Evolutionary conservation across 177 flowering plant species (phyloP), one percentile per base, ranked within the genome.

Genomic region (Telopea speciosissima): DNA sequence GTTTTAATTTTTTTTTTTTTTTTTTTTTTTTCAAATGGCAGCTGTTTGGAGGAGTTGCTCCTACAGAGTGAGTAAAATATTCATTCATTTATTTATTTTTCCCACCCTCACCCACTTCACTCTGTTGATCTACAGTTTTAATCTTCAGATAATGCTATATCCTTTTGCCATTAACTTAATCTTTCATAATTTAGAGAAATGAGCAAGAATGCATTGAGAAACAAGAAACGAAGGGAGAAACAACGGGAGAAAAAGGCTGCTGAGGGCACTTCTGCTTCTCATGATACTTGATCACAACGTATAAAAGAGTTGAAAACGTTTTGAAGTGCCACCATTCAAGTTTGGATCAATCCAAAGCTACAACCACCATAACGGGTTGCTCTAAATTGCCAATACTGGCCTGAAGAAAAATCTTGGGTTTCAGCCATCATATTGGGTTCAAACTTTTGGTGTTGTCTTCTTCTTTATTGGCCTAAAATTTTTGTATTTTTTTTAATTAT

Each of bases 211-310:
- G 97, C 98, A n/a, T 78, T 80, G 79, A 85, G 74, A 73, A 94
- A 94, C 88, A 92, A 92, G 87, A 90, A 92, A 65, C 87, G 85
- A 67, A 85, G 98, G 74, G 98, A 94, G 81, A 94, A 93, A 66
- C 97, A 91, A 65, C 79, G 77, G 77, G 97, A 90, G 86, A 94
- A 94, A 73, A 94, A 88, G 74, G 91, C 90, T 33, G 87, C 90
- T 10, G 98, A 87, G 73, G 84, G 71, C 12, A 70, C 76, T 24
- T 65, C 85, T 65, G 79, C 78, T 36, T 72, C 80, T 25, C 44
- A 52, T 59, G 67, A 54, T 68, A 63, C 63, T 70, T 60, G 61
- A 58, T 6, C 23, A 7, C 23, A 7, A 19, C 7, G 23, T n/a
- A 3, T 58, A 58, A 0, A 58, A 58, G n/a, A n/a, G 5, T 5